Percentiles rank a stretch among this genome's conserved stretches.
phyloP scores from a whole-genome alignment of 2,329 filamentous ascomycete species.

The Cercospora brassicicola region DNA sequence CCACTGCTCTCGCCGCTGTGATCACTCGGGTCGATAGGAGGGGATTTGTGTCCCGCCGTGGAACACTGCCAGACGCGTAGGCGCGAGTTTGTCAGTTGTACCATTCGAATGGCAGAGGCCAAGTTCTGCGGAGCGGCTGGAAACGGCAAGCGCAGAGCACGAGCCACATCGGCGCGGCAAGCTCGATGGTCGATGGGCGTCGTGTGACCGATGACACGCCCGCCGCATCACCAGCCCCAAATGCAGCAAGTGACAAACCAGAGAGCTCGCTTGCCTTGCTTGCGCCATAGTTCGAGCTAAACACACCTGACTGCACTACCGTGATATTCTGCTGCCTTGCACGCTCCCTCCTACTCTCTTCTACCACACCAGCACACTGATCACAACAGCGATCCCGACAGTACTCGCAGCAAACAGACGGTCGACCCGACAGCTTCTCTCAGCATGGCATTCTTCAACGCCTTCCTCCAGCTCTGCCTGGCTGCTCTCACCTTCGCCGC shows the following conservation, averaged over 20 bases:
- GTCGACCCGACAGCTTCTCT: background rate
- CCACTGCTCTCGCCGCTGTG: background rate
- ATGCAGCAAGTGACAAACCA: background rate
- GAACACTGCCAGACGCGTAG: background rate
- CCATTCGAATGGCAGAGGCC: background rate
- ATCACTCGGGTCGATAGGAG: background rate
- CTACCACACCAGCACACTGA: background rate
- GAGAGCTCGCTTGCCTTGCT: background rate
- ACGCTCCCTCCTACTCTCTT: background rate
- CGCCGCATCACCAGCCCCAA: background rate
- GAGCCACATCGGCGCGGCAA: background rate
- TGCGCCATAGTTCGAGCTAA: background rate
- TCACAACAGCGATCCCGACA: background rate
- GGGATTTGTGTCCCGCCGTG: background rate
- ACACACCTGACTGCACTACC: background rate
- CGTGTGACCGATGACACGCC: background rate
- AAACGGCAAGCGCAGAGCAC: background rate
- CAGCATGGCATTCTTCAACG: constrained; percentile 34
- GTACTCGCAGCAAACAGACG: background rate
- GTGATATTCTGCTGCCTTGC: constrained; percentile 1
- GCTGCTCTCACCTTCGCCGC: constrained; percentile 54
- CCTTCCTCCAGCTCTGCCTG: constrained; percentile 57
- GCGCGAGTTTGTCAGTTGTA: background rate
- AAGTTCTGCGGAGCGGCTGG: background rate
- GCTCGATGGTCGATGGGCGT: background rate